Evolutionary conservation across 2,329 filamentous ascomycete genomes (phyloP).

Genomic region (Sporothrix curviconia): DNA sequence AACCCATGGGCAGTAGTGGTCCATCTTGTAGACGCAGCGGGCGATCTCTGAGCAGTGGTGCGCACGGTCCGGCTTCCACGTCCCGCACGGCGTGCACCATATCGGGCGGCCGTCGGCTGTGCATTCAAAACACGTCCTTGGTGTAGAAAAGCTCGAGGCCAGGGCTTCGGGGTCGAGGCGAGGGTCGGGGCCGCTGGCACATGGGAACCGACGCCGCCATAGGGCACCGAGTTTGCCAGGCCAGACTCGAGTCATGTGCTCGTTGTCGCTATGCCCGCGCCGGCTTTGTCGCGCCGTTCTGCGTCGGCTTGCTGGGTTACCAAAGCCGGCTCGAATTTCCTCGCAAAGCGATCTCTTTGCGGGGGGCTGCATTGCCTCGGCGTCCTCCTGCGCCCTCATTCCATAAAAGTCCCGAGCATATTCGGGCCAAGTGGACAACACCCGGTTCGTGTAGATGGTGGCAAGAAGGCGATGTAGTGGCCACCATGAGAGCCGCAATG

Average conservation of each 20-base stretch:
- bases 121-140: constrained; percentile 77
- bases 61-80: constrained; percentile 81
- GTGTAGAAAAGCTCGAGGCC: constrained; percentile 72
- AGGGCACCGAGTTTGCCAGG: constrained; percentile 8
- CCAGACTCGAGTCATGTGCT: constrained; percentile 21
- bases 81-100: constrained; percentile 78
- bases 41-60: constrained; percentile 81
- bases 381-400: constrained; percentile 24
- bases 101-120: constrained; percentile 75
- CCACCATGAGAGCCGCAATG: constrained; percentile 59
- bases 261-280: background rate
- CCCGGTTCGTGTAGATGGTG: constrained; percentile 64
- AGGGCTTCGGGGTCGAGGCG: constrained; percentile 53
- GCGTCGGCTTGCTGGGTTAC: too few species aligned
- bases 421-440: constrained; percentile 55
- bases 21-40: constrained; percentile 82
- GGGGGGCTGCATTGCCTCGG: constrained; percentile 11
- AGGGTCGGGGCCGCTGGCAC: constrained; percentile 24
- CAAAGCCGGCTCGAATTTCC: background rate
- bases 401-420: constrained; percentile 22
- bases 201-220: constrained; percentile 9
- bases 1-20: constrained; percentile 96
- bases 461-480: constrained; percentile 67
- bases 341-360: background rate
- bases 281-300: constrained; percentile 19